Base-by-base conservation (phyloP, 768 basidiomycete genomes). In the Termitomyces sp. region DNA sequence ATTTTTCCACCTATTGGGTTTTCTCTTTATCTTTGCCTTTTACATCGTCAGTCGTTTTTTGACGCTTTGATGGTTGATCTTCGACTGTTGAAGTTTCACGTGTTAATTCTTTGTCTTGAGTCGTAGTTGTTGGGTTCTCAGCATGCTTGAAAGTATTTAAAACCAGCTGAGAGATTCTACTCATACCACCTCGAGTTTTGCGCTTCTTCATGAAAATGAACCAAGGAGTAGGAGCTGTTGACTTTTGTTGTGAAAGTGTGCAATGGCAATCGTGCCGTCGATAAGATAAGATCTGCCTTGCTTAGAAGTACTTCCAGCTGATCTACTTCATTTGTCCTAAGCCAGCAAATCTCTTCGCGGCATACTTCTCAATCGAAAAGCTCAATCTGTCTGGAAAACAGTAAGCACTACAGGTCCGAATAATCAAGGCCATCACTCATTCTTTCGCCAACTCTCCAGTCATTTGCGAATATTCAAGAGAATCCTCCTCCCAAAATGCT, bases 91-190 rank as follows among this genome's bases (percentile, higher is more conserved):
- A 1, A 19, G 2, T 19, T 35, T 21, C 35, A 11, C 9, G 4
- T 25, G 11, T 21, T 21, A 12, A 3, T 44, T 53, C 29, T 29
- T 29, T 14, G 5, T 48, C 42, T 34, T 27, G 38, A 12, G 23
- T 54, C 40, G 25, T 16, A 1, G 31, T 34, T 2, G 25, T 29
- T 51, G 43, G 12, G 40, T 31, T n/a, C 17, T 45, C 32, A 44
- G 19, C 11, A 60, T 64, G 63, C 55, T 68, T 66, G 59, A 78
- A 75, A 25, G 75, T 70, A 46, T 75, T 68, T 58, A 71, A 68
- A 19, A 77, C 69, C 51, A 81, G 80, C 58, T 67, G 72, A 54
- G 79, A 73, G 17, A 83, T 63, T 23, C 81, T 77, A 21, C 73
- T 70, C 29, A 83, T 51, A 38, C 73, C 77, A 44, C 72, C 75